Evolutionary conservation across 495 filamentous ascomycete species (phyloP).

Genomic region (Podospora bellae-mahoneyi): DNA sequence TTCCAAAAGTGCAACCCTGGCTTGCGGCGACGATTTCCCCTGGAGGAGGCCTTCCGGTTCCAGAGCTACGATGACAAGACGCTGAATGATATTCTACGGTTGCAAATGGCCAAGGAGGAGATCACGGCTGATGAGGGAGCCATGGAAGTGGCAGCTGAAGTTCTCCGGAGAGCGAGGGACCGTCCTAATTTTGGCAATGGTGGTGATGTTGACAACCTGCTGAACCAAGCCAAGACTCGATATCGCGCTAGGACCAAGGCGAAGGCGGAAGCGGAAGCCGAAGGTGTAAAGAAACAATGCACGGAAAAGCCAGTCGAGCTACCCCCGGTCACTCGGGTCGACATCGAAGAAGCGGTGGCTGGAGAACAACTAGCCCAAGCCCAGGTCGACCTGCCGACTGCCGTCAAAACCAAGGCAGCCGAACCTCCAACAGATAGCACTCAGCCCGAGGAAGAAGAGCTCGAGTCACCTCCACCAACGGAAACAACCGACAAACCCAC

Average conservation of each 20-base stretch:
- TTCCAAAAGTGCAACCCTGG: constrained; percentile 74
- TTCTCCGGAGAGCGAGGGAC: constrained; percentile 47
- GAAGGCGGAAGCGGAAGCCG: not conserved
- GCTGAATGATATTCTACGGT: constrained; percentile 52
- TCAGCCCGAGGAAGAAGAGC: not conserved
- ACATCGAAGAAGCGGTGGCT: not conserved
- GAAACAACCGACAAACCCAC: not conserved
- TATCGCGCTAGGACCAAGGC: constrained; percentile 45
- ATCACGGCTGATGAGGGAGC: constrained; percentile 41
- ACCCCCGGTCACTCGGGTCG: not conserved
- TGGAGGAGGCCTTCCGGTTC: constrained; percentile 60
- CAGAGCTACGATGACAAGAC: constrained; percentile 60
- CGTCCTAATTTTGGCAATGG: constrained; percentile 56
- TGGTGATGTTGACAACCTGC: constrained; percentile 59
- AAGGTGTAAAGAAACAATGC: not conserved
- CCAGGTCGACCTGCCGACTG: not conserved
- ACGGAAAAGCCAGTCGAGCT: not conserved
- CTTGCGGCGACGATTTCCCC: constrained; percentile 60
- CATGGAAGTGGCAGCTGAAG: constrained; percentile 42
- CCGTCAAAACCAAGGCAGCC: constrained; percentile 2
- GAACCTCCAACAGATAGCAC: not conserved
- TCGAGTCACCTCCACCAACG: not conserved
- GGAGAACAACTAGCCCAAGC: not conserved
- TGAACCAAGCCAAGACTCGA: constrained; percentile 54
- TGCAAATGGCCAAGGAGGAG: constrained; percentile 48